Evolutionary conservation across 805 yeast species (phyloP), one percentile per base, ranked within the genome.

Genomic region (Candida suzukii): DNA sequence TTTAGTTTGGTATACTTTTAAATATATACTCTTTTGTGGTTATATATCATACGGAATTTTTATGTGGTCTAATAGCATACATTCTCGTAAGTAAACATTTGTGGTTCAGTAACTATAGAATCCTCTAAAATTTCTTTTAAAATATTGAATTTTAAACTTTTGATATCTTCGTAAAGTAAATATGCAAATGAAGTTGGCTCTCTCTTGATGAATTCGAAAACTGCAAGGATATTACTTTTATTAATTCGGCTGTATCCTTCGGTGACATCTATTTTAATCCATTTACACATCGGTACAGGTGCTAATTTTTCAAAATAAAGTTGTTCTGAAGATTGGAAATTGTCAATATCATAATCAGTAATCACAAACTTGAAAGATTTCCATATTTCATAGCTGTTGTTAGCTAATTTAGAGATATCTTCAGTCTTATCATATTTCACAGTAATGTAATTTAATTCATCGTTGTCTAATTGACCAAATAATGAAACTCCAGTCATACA

Each of bases 401-500:
- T 29, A 13, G 42, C 40, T 35, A 84, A 57, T 3, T 47, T 58
- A 0, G 48, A 52, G 3, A 46, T 46, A 38, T 71, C 66, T 55
- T 91, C 97, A 0, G 93, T 76, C 54, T 83, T 88, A 59, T 91
- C 96, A 54, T 87, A 91, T n/a, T 44, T 46, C 34, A 73, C 55
- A 31, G 55, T 54, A 24, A 54, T 37, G 5, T 47, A 37, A 9
- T 42, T 38, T 32, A 60, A 51, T 3, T 34, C 19, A 3, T 51
- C 58, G 13, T 46, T 46, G 38, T 74, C 71, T 4, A 83, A 49
- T 53, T 88, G 82, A 0, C 81, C 81, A 63, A 91, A 91, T 40
- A 76, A 68, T 3, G 90, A 75, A 4, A 80, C 81, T 9, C 98
- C 98, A 1, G 91, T 78, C 93, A 87, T 88, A 53, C 95, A 86